Evolutionary conservation across 805 yeast species (phyloP).

Genomic region (Starmerella riodocensis): DNA sequence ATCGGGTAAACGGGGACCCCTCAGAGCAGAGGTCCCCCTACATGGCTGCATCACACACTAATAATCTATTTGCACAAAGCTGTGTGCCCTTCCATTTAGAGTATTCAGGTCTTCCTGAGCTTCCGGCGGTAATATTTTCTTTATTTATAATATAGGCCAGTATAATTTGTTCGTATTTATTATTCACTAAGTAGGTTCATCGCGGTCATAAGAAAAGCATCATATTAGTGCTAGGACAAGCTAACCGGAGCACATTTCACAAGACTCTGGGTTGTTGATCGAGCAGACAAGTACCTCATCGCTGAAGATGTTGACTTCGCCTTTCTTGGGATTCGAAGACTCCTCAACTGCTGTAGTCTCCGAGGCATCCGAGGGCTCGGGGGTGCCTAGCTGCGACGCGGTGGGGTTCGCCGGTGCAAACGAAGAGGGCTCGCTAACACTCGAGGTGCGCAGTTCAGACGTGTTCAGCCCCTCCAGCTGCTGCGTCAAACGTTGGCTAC

Average conservation of each 20-base stretch:
- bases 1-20: too few relatives aligned
- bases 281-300: slow-evolving; percentile 94
- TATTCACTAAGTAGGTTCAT: too few relatives aligned
- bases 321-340: slow-evolving; percentile 26
- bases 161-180: too few relatives aligned
- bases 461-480: slow-evolving; percentile 11
- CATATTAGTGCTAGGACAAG: neutral
- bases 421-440: neutral
- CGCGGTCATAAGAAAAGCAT: slow-evolving; percentile 1
- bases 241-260: slow-evolving; percentile 98
- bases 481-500: slow-evolving; percentile 4
- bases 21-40: too few relatives aligned
- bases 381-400: slow-evolving; percentile 8
- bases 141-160: neutral
- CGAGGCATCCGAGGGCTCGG: slow-evolving; percentile 11
- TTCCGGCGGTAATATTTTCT: too few relatives aligned
- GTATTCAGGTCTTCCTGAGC: too few relatives aligned
- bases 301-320: slow-evolving; percentile 72
- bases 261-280: slow-evolving; percentile 89
- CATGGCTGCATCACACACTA: too few relatives aligned
- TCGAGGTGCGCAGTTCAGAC: neutral
- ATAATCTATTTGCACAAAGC: too few relatives aligned
- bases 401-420: slow-evolving; percentile 9
- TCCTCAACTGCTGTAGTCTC: slow-evolving; percentile 11
- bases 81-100: too few relatives aligned